Conservation (phyloP, 371 early-diverging fungal species). For the Mucor sp. region DNA sequence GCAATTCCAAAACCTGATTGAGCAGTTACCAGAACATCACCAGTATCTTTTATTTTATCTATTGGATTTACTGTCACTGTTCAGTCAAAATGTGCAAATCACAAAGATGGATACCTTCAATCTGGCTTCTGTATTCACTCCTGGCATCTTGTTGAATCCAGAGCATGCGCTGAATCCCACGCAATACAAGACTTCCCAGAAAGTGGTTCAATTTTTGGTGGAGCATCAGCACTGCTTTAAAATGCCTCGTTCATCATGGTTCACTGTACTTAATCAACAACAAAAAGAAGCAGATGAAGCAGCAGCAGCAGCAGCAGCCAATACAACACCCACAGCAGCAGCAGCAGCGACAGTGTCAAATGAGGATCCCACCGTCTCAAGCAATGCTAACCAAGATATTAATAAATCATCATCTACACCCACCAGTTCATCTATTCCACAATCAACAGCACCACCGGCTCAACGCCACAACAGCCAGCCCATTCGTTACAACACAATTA, state of each 20-base stretch:
- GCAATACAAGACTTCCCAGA: slow-evolving; percentile 53
- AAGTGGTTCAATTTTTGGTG: slow-evolving; percentile 53
- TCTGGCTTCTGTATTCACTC: slow-evolving; percentile 64
- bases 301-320: neutral
- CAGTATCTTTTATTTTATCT: slow-evolving; percentile 65
- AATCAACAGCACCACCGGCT: neutral
- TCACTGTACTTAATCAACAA: slow-evolving; percentile 9
- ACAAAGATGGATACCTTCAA: slow-evolving; percentile 44
- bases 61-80: slow-evolving; percentile 58
- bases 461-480: slow-evolving; percentile 5
- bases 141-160: slow-evolving; percentile 59
- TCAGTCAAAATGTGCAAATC: slow-evolving; percentile 47
- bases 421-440: neutral
- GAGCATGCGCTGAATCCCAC: slow-evolving; percentile 52
- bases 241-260: slow-evolving; percentile 27
- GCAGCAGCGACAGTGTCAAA: neutral
- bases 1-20: slow-evolving; percentile 55
- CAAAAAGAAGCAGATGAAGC: neutral
- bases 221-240: slow-evolving; percentile 51
- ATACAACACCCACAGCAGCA: neutral
- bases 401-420: neutral
- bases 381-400: neutral
- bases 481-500: neutral
- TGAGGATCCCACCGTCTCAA: neutral
- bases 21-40: slow-evolving; percentile 57